These are phyloP conservation scores for Penicillium sp. DNA, from an alignment of 2,329 filamentous ascomycete genomes.

Conservation along the genomic window DNA sequence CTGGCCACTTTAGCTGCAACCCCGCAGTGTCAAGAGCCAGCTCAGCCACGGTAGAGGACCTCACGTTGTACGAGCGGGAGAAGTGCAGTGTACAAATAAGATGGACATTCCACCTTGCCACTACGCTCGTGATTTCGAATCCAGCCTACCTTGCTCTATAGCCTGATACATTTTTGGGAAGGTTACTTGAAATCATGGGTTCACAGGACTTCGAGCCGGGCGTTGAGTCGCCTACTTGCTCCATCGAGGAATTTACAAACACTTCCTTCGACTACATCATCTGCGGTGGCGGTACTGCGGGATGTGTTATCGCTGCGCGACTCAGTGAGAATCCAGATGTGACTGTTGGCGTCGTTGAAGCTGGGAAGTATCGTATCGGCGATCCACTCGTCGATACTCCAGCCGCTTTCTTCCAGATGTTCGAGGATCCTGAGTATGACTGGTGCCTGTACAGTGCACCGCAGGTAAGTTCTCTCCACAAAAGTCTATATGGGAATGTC, in stretches of 20 bases:
- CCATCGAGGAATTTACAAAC: slow-evolving; percentile 15
- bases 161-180: background rate
- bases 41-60: background rate
- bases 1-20: background rate
- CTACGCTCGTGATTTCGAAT: background rate
- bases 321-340: slow-evolving; percentile 47
- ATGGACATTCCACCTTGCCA: background rate
- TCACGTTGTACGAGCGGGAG: background rate
- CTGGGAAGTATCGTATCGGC: slow-evolving; percentile 39
- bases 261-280: slow-evolving; percentile 41
- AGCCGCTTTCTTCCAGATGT: slow-evolving; percentile 23
- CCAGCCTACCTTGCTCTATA: background rate
- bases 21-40: background rate
- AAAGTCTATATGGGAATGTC: background rate
- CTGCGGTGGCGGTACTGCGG: slow-evolving; percentile 58
- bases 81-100: background rate
- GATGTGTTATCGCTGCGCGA: slow-evolving; percentile 45
- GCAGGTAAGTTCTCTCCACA: slow-evolving; percentile 16
- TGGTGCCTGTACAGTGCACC: slow-evolving; percentile 36
- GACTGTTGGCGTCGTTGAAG: slow-evolving; percentile 50
- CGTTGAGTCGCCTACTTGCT: slow-evolving; percentile 9
- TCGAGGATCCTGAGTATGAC: slow-evolving; percentile 39
- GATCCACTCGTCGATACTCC: slow-evolving; percentile 34
- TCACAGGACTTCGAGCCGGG: background rate
- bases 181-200: background rate